Evolutionary conservation across 2,329 filamentous ascomycete genomes (phyloP).

Genomic region (Claviceps fusiformis): DNA sequence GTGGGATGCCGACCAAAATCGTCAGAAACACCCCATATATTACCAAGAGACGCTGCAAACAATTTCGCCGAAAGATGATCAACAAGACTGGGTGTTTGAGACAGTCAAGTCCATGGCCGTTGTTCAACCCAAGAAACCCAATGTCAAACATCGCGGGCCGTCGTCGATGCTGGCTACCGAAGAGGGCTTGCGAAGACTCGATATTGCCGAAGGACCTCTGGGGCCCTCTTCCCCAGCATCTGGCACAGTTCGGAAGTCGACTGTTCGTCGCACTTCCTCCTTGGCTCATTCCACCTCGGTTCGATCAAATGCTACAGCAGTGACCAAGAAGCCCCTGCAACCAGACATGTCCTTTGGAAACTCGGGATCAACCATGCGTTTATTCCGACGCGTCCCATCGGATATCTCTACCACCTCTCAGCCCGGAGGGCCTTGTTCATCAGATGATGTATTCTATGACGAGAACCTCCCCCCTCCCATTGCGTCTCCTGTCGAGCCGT

Average conservation of each 20-base stretch:
- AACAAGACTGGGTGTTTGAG: constrained; percentile 92
- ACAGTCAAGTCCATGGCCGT: constrained; percentile 61
- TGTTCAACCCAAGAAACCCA: constrained; percentile 34
- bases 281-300: constrained; percentile 21
- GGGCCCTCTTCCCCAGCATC: constrained; percentile 39
- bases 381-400: constrained; percentile 76
- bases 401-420: constrained; percentile 41
- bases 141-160: constrained; percentile 38
- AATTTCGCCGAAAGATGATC: constrained; percentile 50
- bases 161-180: constrained; percentile 46
- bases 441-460: constrained; percentile 34
- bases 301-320: constrained; percentile 23
- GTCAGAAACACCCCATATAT: constrained; percentile 61
- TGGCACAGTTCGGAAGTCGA: constrained; percentile 47
- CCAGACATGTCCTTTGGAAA: constrained; percentile 91
- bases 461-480: constrained; percentile 49
- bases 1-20: constrained; percentile 61
- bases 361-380: constrained; percentile 76
- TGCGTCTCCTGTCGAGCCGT: constrained; percentile 36
- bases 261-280: constrained; percentile 35
- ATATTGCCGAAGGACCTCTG: constrained; percentile 46
- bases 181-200: constrained; percentile 45
- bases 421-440: constrained; percentile 19
- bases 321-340: constrained; percentile 64
- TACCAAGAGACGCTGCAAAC: constrained; percentile 85